Evolutionary conservation across 805 yeast genomes (phyloP), one percentile per base, ranked within the genome.

Genomic region (Ogataea parapolymorpha): DNA sequence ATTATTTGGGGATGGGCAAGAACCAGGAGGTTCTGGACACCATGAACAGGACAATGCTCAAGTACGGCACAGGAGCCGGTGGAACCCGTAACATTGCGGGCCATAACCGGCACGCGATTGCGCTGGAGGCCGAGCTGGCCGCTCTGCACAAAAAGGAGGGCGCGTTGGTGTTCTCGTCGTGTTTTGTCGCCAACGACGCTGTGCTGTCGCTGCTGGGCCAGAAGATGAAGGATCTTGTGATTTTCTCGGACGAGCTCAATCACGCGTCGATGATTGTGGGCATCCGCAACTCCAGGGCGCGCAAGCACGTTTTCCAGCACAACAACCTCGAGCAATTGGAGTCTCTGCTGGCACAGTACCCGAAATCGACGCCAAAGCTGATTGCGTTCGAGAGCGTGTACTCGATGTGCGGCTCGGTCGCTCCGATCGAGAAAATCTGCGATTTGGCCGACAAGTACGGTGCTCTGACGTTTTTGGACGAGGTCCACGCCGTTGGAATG

Each of bases 11-110:
- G 10, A 86, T 93, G 93, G 91, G 96, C 38, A 80, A 79, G 57
- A 85, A 91, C 62, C 75, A 74, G 48, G 69, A 74, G 48, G 91
- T 91, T 32, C 68, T 88, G 45, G 67, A 76, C 13, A 80, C 79
- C 41, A 93, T 91, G 91, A 82, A 83, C 54, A 62, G 71, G 35
- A 81, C 95, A 13, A 74, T 93, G 63, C 85, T 84, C 55, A 80
- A 77, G 68, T 93, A 93, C 62, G 99, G 99, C 56, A 85, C 96
- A 4, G 99, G 99, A 55, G 96, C 99, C 7, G 99, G 99, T 59
- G 99, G 99, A 54, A 93, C 99, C 35, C 78, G 99, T 60, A 93
- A 93, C 68, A 93, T 93, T 63, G 99, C 99, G 2, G 99, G 99
- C 48, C 99, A 93, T 65, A 93, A 93, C 65, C 65, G 70, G 44